Evolutionary conservation across 306 rosid genomes (phyloP).

Genomic region (Cucurbita ficifolia): DNA sequence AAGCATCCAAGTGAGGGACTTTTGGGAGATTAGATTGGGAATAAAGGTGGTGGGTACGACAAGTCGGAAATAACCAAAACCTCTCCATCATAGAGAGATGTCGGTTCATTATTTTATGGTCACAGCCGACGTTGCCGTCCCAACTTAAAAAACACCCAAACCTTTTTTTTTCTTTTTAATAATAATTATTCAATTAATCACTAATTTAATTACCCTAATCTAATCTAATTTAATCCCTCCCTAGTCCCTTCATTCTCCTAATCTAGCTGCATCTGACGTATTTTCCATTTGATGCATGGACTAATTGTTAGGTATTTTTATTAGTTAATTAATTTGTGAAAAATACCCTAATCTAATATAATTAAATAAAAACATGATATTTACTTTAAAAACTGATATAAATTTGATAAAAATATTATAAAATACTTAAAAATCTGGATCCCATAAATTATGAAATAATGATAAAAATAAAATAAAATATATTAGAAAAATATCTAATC

Average conservation of each 20-base stretch:
- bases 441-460: not conserved
- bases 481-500: not conserved
- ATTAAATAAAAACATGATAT: no score
- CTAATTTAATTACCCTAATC: not conserved
- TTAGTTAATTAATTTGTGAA: not conserved
- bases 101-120: not conserved
- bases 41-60: not conserved
- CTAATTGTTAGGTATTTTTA: not conserved
- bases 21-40: not conserved
- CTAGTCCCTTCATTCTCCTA: not conserved
- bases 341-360: no score
- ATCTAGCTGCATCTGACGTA: not conserved
- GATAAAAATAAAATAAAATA: not conserved
- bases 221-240: not conserved
- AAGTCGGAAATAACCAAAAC: not conserved
- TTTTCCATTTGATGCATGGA: not conserved
- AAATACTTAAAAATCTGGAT: no score
- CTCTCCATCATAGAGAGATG: not conserved
- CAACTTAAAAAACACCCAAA: not conserved
- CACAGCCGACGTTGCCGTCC: slow-evolving; percentile 2
- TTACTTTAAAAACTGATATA: no score
- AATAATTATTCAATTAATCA: not conserved
- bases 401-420: no score
- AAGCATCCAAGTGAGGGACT: not conserved
- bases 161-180: not conserved